Evolutionary conservation across 2,329 filamentous ascomycete genomes (phyloP), one percentile per base, ranked within the genome.

Genomic region (Botrytis tulipae): DNA sequence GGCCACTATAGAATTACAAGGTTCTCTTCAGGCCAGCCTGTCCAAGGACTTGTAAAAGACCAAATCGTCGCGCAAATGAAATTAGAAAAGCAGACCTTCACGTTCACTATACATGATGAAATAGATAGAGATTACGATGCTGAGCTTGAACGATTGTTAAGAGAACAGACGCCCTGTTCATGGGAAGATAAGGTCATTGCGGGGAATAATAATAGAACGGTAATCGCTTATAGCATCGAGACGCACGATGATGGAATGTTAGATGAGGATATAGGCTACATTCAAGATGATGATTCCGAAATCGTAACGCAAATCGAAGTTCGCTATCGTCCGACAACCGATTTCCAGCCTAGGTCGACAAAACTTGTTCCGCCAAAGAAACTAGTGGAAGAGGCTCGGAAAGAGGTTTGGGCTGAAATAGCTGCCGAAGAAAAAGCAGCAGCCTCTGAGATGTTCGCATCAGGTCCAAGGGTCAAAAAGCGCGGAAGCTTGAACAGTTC

Each of bases 271-370:
- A 22, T 68, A 29, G 32, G 48, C 5, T 18, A 44, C 7, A 68
- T 72, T 5, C 29, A 57, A 69, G 65, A 68, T 20, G 40, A 60
- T 51, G 29, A 42, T 44, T 46, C 62, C 9, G 71, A 61, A 61
- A 25, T 68, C 10, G 65, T 68, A 25, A 68, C 63, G 7, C 51
- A 25, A 44, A 72, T 67, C 16, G 70, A 72, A 72, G 46, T 67
- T 59, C 61, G 70, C 12, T 72, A 67, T 46, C 54, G 65, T 60
- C 54, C 71, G 29, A 60, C 71, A 35, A 40, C 54, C 6, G 54
- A 72, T 22, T 69, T 72, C 8, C 71, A 69, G 35, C 62, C 71
- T n/a, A 68, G 66, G n/a, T 68, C 66, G 48, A 68, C 66, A 5
- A 32, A 57, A 42, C 25, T 68, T 8, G 57, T 54, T 42, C 35